A percentile compares a stretch with the other conserved stretches of the same genome.
Evolutionary conservation across 169 alveolate species (phyloP).

Genomic region (Cryptosporidium sp.): DNA sequence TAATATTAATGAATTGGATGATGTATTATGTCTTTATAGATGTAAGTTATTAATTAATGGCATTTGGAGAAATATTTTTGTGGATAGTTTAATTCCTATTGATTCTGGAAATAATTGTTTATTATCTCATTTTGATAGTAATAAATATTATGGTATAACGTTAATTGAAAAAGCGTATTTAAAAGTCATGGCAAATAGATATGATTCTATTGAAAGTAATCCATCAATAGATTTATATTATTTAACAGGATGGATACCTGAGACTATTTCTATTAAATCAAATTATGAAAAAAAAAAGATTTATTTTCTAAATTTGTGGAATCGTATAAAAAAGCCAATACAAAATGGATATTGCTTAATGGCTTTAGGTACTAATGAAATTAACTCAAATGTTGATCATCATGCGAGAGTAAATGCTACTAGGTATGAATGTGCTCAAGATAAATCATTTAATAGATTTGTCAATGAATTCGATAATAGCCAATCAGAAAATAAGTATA

Average conservation of each 20-base stretch:
- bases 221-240: slow-evolving; percentile 93
- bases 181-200: slow-evolving; percentile 90
- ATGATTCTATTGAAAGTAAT: slow-evolving; percentile 91
- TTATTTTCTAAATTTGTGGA: slow-evolving; percentile 43
- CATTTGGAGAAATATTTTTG: slow-evolving; percentile 87
- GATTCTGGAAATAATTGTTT: slow-evolving; percentile 82
- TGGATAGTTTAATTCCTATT: slow-evolving; percentile 93
- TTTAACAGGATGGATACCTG: slow-evolving; percentile 95
- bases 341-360: slow-evolving; percentile 45
- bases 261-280: slow-evolving; percentile 84
- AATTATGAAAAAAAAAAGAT: slow-evolving; percentile 24
- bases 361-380: slow-evolving; percentile 62
- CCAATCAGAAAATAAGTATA: background rate
- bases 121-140: slow-evolving; percentile 89
- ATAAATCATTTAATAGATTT: background rate
- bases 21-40: slow-evolving; percentile 83
- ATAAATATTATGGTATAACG: slow-evolving; percentile 90
- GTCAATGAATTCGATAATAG: background rate
- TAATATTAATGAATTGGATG: slow-evolving; percentile 72
- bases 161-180: slow-evolving; percentile 93
- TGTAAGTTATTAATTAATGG: slow-evolving; percentile 91
- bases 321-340: slow-evolving; percentile 18
- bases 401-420: background rate
- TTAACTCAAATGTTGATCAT: background rate
- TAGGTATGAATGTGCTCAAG: background rate